Conservation (phyloP, 768 basidiomycete species). For the Boletus vermiculosoides region DNA sequence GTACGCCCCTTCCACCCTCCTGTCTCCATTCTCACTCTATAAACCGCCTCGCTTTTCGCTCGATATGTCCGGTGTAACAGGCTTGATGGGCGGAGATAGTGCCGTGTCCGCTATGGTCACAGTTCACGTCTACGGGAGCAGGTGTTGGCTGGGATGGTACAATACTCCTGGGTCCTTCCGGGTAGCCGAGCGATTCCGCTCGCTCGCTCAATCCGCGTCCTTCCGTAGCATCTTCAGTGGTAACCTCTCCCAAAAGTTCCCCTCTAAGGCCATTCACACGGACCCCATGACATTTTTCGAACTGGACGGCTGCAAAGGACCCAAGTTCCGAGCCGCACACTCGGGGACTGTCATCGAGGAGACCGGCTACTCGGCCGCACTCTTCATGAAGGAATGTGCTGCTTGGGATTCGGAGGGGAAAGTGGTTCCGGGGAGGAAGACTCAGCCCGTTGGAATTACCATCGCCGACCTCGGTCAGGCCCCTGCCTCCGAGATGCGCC, state of each 20-base stretch:
- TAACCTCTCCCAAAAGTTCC: not conserved
- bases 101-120: constrained; percentile 31
- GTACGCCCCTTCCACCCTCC: not conserved
- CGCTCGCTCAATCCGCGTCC: constrained; percentile 16
- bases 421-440: constrained; percentile 10
- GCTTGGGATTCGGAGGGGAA: constrained; percentile 9
- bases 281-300: constrained; percentile 24
- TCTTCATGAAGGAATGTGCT: constrained; percentile 31
- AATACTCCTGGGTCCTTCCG: constrained; percentile 35
- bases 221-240: not conserved
- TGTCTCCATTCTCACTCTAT: not conserved
- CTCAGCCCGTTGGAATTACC: constrained; percentile 11
- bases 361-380: constrained; percentile 57
- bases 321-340: constrained; percentile 73
- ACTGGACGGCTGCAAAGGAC: constrained; percentile 29
- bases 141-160: constrained; percentile 36
- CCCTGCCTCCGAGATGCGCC: constrained; percentile 12
- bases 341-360: constrained; percentile 51
- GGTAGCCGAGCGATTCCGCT: constrained; percentile 23
- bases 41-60: constrained; percentile 14
- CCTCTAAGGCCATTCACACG: constrained; percentile 12
- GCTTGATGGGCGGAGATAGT: constrained; percentile 33
- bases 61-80: constrained; percentile 24
- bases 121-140: constrained; percentile 27
- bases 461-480: constrained; percentile 9